Percentiles rank a stretch among this genome's conserved stretches.
phyloP scores from a whole-genome alignment of 192 early-diverging fungal species.

The Podochytrium sp. region DNA sequence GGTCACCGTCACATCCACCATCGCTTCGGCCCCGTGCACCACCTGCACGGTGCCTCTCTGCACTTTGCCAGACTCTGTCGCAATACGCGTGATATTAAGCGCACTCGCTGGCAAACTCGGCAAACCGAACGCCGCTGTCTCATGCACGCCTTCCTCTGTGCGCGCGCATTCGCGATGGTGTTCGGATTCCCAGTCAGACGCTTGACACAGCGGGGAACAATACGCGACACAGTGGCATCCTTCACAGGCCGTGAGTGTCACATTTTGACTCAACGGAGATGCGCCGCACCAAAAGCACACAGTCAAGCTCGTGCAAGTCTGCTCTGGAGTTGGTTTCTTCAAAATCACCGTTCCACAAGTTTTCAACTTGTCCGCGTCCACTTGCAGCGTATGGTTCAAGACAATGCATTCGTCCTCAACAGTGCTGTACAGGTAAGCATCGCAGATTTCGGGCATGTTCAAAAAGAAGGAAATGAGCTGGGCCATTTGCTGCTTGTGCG shows the following conservation, averaged over 20 bases:
- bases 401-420: not conserved
- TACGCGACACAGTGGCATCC: not conserved
- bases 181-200: slow-evolving; percentile 4
- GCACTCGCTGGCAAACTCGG: not conserved
- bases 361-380: no score
- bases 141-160: not conserved
- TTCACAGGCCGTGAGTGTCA: not conserved
- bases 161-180: not conserved
- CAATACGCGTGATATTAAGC: not conserved
- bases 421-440: not conserved
- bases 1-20: not conserved
- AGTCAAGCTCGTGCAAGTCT: not conserved
- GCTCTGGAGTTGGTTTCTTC: not conserved
- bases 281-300: slow-evolving; percentile 1
- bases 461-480: not conserved
- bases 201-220: not conserved
- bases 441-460: not conserved
- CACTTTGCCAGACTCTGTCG: not conserved
- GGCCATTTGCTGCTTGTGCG: not conserved
- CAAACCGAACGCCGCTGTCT: not conserved
- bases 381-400: not conserved
- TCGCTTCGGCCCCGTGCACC: not conserved
- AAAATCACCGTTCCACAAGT: not conserved
- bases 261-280: not conserved
- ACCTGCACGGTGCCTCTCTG: not conserved